Base-by-base conservation (phyloP, 805 yeast genomes). In the Myxozyma neotropica region DNA sequence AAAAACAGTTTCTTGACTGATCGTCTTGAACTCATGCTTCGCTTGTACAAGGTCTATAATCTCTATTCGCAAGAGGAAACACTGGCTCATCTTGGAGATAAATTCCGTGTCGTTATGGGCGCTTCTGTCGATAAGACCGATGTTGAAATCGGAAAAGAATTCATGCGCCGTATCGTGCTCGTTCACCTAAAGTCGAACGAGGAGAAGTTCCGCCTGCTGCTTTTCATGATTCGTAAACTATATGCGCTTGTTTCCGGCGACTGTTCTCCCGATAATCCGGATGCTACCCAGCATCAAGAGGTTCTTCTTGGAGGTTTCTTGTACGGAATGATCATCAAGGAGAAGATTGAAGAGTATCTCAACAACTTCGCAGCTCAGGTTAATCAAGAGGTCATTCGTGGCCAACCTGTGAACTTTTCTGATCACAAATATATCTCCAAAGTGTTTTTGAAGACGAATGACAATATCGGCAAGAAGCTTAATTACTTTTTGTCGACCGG, bases 261-360 rank as follows among this genome's bases (percentile, higher is more conserved):
- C 72, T 93, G 97, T 75, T 79, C 92, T 54, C 93, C 97, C 17
- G 99, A 94, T 75, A 94, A 94, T 77, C 99, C 99, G 73, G 99
- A 94, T 85, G 96, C 98, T 51, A 89, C 97, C 8, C 99, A 94
- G 80, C 97, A 94, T 80, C 99, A 94, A 77, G 99, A 94, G 77
- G 89, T 94, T 33, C 77, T 94, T 64, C 81, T 94, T 58, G 98
- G 98, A 65, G 99, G 99, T 15, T 89, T 94, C 82, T 79, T 94
- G 56, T 94, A 90, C 69, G 97, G 97, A 67, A 92, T 92, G 96
- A 93, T 94, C 67, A 75, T 94, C 70, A 94, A 94, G 74, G 99
- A 94, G 76, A 94, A 94, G 73, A 85, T 94, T 63, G 99, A 94
- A 68, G 99, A 94, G 74, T 92, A 90, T 72, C 78, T 94, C 67